Base-by-base conservation (phyloP, 805 yeast genomes). In the Kazachstania viticola region DNA sequence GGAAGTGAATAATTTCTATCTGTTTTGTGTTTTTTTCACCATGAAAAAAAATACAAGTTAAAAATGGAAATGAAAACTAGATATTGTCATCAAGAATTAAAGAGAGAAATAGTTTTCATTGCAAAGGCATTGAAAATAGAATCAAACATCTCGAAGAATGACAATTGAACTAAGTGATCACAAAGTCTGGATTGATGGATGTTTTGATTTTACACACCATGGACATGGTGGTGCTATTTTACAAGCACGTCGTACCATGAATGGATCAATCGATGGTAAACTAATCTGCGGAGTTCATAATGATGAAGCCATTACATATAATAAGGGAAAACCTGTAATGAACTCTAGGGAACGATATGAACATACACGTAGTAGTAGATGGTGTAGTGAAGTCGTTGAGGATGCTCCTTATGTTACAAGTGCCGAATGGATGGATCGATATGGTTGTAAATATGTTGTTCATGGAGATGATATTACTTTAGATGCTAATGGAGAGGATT, bases 401-500 rank as follows among this genome's bases (percentile, higher is more conserved):
- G 63, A 69, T 40, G 96, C 97, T 0, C 98, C 98, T 2, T 91
- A 91, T 51, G 96, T 88, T 11, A 91, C 98, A 0, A 51, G 51
- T 24, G 93, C 94, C 1, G 61, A 60, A 26, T 79, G 83, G 32
- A 70, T 85, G 83, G 84, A 80, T 44, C 43, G 63, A 17, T 72
- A 72, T 49, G 71, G 70, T 5, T 91, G 98, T 61, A 59, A 73
- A 49, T 91, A 76, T 53, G 98, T 91, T n/a, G 95, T 91, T 9
- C 98, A 91, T 56, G 98, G 98, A 5, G 98, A 91, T 57, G 98
- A 91, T 51, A 84, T 91, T 42, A 91, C 96, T 17, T 81, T 96
- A 2, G 97, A 91, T 57, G 95, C 95, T 12, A 69, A 83, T 49
- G 98, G 98, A 2, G 76, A 82, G 35, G 98, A 91, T 58, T 84